A percentile compares a stretch with the other conserved stretches of the same genome.
phyloP scores from a whole-genome alignment of 768 basidiomycete species.

The Xerocomus brunneocitrinus region DNA sequence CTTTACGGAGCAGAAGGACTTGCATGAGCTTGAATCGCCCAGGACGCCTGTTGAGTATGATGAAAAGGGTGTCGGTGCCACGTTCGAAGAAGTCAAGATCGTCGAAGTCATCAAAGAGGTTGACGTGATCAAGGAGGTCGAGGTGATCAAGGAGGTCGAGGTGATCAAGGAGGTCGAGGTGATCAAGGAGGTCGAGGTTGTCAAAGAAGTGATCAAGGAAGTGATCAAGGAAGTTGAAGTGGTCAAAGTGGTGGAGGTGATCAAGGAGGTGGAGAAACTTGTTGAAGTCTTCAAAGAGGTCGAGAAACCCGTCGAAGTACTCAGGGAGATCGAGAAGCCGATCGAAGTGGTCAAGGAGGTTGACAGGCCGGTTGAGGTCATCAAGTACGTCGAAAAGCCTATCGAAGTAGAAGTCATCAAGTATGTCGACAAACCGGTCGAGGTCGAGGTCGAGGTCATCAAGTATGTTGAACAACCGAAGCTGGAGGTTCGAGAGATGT shows the following conservation, averaged over 20 bases:
- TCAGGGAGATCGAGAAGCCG: slow-evolving; percentile 20
- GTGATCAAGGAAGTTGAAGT: slow-evolving; percentile 35
- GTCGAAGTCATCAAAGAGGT: slow-evolving; percentile 30
- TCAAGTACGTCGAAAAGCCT: slow-evolving; percentile 28
- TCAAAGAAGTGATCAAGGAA: slow-evolving; percentile 10
- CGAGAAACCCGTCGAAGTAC: slow-evolving; percentile 23
- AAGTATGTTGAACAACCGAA: slow-evolving; percentile 40
- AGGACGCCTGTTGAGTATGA: slow-evolving; percentile 44
- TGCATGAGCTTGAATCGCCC: slow-evolving; percentile 3
- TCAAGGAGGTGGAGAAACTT: slow-evolving; percentile 15
- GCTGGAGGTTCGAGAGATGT: slow-evolving; percentile 68
- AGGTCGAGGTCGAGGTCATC: slow-evolving; percentile 19
- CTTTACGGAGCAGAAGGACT: slow-evolving; percentile 11
- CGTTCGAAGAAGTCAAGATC: slow-evolving; percentile 28
- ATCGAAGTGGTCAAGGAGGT: slow-evolving; percentile 23
- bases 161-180: slow-evolving; percentile 25
- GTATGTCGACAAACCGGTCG: slow-evolving; percentile 33
- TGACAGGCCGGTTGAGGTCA: slow-evolving; percentile 33
- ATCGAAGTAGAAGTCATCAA: slow-evolving; percentile 27
- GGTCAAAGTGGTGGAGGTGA: slow-evolving; percentile 29
- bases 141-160: slow-evolving; percentile 24
- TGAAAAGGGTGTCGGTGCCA: slow-evolving; percentile 38
- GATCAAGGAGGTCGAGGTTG: slow-evolving; percentile 23
- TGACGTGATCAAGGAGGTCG: slow-evolving; percentile 27
- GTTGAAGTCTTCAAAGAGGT: slow-evolving; percentile 19